Base-by-base conservation (phyloP, 1,284 basidiomycete species). In the Flammula alnicola region DNA sequence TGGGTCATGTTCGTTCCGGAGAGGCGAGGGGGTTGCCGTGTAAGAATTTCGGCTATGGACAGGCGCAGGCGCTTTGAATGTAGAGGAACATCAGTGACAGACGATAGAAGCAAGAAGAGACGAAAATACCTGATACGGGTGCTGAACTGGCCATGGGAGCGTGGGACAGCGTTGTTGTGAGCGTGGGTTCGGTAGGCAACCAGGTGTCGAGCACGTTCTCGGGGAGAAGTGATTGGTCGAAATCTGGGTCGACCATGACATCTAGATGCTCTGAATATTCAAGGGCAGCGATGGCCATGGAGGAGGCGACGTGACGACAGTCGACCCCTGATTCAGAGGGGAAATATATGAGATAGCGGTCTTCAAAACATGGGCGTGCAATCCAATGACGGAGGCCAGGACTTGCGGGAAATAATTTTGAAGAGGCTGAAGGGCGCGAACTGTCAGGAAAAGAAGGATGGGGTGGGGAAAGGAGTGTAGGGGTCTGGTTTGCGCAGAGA, bases 331-430 rank as follows among this genome's bases (percentile, higher is more conserved):
- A 68, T 36, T 76, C 71, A 23, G 60, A 66, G 16, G 73, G 70
- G 10, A 76, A 63, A 72, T 81, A 87, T 3, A 86, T 70, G 17
- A 70, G 66, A 56, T 78, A 70, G 19, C 88, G 75, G 49, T 91
- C 86, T 63, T 92, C 89, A 63, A 89, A 91, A 61, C 84, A 86
- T 14, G 86, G 83, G 4, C 89, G 81, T 26, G 72, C 68, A 52
- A 81, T 75, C 90, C 90, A 92, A 17, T 69, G 76, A 45, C 74
- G 76, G 35, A 91, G 69, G 42, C 86, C 84, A 12, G 70, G 71
- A 59, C 84, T 87, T 41, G 67, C 72, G 17, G 65, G 53, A 19
- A 69, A 69, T 23, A 83, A 62, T 14, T 67, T 68, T 29, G 67
- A 69, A 11, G 70, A 60, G 31, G 72, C 66, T 43, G 72, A 63